Percentiles rank a stretch among this genome's conserved stretches.
Conservation (phyloP, 148 eudicot genomes). For the Hydrangea macrophylla region DNA sequence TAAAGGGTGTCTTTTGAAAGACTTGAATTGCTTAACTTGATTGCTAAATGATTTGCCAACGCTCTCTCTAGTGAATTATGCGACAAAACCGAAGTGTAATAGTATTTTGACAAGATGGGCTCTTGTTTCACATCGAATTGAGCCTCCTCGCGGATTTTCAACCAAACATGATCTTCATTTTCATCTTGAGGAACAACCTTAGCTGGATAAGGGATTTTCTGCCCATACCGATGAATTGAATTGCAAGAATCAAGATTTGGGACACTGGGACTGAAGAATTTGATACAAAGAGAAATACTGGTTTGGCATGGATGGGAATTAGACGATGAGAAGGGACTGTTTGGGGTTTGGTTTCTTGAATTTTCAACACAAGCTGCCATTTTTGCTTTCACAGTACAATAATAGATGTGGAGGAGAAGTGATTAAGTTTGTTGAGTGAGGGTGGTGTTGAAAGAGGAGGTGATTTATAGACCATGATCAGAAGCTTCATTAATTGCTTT, state of each 20-base stretch:
- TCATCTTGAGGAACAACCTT: not conserved
- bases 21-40: conserved; percentile 23
- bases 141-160: conserved; percentile 31
- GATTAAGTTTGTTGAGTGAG: not conserved
- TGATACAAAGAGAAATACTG: conserved; percentile 7
- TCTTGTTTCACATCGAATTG: conserved; percentile 24
- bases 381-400: not conserved
- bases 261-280: not conserved
- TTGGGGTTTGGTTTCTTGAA: conserved; percentile 5
- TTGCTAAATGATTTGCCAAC: conserved; percentile 30
- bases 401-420: not conserved
- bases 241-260: conserved; percentile 2
- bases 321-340: conserved; percentile 1
- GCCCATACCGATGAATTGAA: not conserved
- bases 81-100: conserved; percentile 19
- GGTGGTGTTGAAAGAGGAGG: conserved; percentile 4
- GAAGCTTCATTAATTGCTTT: conserved; percentile 12
- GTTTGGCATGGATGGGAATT: not conserved
- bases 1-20: conserved; percentile 21
- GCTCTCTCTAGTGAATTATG: conserved; percentile 40
- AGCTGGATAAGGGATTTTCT: not conserved
- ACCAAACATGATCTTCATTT: conserved; percentile 23
- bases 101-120: conserved; percentile 33
- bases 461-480: not conserved
- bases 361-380: conserved; percentile 23